Percentiles rank a stretch among this genome's conserved stretches.
Conservation (phyloP, 2,329 filamentous ascomycete genomes). For the Teratosphaeria pseudoeucalypti region DNA sequence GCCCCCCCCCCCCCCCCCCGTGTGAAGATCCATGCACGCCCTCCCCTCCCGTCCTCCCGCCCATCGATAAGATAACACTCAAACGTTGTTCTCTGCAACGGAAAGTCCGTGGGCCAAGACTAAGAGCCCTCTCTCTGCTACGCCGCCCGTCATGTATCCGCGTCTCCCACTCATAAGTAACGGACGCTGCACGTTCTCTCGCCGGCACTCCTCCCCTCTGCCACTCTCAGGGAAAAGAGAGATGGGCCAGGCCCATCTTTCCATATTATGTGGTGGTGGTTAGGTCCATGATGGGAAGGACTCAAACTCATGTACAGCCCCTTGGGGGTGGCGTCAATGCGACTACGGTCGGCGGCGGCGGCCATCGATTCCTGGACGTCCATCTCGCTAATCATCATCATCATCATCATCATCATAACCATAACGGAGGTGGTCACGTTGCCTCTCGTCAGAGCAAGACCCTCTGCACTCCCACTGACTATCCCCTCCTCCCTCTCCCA, state of each 20-base stretch:
- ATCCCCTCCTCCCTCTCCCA: not conserved
- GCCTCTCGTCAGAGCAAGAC: conserved; percentile 1
- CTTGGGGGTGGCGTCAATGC: not conserved
- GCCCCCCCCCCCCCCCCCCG: too few relatives aligned
- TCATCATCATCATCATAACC: not conserved
- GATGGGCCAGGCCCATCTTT: not conserved
- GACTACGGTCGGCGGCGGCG: not conserved
- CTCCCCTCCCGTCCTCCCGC: not conserved
- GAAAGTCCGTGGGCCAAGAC: too few relatives aligned
- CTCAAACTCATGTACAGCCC: conserved; percentile 1
- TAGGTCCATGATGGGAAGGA: conserved; percentile 3
- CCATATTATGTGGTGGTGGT: not conserved
- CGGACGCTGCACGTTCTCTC: not conserved
- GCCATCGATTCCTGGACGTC: conserved; percentile 14
- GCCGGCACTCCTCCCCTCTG: not conserved
- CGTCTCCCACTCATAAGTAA: conserved; percentile 1
- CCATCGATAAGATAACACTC: not conserved
- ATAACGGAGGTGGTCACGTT: conserved; percentile 1
- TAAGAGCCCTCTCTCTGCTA: not conserved
- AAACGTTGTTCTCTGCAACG: not conserved
- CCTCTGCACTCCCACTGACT: conserved; percentile 1
- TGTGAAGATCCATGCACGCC: not conserved
- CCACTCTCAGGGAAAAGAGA: not conserved
- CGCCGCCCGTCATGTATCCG: not conserved
- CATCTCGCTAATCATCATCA: conserved; percentile 8